Evolutionary conservation across 164 flowering plant species (phyloP).

Genomic region (Warburgia ugandensis): DNA sequence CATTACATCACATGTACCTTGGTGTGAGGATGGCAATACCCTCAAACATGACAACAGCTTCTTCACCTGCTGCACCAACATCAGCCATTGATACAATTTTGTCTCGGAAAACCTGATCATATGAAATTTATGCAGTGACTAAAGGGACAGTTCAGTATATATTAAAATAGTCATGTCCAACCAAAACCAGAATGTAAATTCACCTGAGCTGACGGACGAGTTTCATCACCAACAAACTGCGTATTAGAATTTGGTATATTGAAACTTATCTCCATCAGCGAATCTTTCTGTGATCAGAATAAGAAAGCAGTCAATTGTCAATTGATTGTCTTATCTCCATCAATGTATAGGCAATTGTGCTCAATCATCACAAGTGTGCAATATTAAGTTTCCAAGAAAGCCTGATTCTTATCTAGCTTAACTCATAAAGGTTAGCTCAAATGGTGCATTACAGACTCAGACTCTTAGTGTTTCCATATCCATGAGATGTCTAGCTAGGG

Average conservation of each 20-base stretch:
- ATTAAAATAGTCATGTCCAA: too few relatives aligned
- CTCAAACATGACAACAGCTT: slow-evolving; percentile 90
- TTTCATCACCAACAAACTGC: slow-evolving; percentile 93
- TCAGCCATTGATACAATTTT: slow-evolving; percentile 87
- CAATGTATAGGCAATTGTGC: too few relatives aligned
- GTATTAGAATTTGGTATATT: slow-evolving; percentile 89
- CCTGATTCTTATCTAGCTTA: too few relatives aligned
- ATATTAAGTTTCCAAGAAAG: too few relatives aligned
- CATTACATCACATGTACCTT: slow-evolving; percentile 47
- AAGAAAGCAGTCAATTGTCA: neutral
- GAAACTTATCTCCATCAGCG: slow-evolving; percentile 90
- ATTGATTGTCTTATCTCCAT: too few relatives aligned
- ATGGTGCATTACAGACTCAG: too few relatives aligned
- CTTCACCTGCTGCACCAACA: slow-evolving; percentile 80
- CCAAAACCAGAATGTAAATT: neutral
- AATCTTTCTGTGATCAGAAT: slow-evolving; percentile 68
- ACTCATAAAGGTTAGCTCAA: too few relatives aligned
- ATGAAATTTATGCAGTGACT: too few relatives aligned
- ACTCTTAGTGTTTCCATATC: too few relatives aligned
- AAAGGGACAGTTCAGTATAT: too few relatives aligned
- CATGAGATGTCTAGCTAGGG: too few relatives aligned
- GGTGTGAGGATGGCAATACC: slow-evolving; percentile 94
- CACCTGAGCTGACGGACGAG: slow-evolving; percentile 87
- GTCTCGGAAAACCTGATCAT: slow-evolving; percentile 94
- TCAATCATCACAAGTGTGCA: too few relatives aligned